These are phyloP conservation scores for Pichia manshurica DNA, from an alignment of 805 yeast genomes.

Conservation along the genomic window DNA sequence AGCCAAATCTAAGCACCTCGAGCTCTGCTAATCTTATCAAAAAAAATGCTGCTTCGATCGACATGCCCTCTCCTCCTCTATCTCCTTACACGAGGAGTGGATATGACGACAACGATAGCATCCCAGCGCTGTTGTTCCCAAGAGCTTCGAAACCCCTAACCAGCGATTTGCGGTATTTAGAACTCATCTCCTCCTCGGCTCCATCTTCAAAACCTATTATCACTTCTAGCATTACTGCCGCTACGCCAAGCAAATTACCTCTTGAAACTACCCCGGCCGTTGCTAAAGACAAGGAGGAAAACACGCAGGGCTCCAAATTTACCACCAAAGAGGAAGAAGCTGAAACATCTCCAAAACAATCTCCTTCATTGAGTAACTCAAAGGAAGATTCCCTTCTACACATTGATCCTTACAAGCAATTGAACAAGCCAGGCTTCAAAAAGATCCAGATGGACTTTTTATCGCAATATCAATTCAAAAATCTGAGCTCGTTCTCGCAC, in stretches of 20 bases:
- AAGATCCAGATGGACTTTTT: conserved; percentile 46
- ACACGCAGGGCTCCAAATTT: not conserved
- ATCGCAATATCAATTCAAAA: conserved; percentile 40
- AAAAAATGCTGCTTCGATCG: conserved; percentile 6
- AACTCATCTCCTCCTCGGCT: conserved; percentile 1
- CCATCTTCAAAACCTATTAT: not conserved
- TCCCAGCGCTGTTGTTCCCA: conserved; percentile 27
- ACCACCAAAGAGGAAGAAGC: not conserved
- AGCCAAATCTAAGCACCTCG: not conserved
- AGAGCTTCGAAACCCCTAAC: conserved; percentile 19
- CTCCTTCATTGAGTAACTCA: not conserved
- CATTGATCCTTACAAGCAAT: conserved; percentile 46
- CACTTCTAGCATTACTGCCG: not conserved
- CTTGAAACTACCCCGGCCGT: not conserved
- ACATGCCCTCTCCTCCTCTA: conserved; percentile 36
- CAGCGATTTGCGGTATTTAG: conserved; percentile 14
- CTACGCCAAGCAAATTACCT: not conserved
- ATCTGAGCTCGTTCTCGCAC: conserved; percentile 5
- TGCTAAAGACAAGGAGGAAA: not conserved
- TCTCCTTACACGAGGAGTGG: conserved; percentile 31
- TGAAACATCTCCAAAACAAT: not conserved
- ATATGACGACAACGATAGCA: conserved; percentile 24
- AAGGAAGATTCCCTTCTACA: conserved; percentile 22
- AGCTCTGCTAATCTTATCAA: not conserved
- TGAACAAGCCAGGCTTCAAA: conserved; percentile 41